Evolutionary conservation across 2,329 filamentous ascomycete species (phyloP).

Genomic region (Aspergillus intermedius): DNA sequence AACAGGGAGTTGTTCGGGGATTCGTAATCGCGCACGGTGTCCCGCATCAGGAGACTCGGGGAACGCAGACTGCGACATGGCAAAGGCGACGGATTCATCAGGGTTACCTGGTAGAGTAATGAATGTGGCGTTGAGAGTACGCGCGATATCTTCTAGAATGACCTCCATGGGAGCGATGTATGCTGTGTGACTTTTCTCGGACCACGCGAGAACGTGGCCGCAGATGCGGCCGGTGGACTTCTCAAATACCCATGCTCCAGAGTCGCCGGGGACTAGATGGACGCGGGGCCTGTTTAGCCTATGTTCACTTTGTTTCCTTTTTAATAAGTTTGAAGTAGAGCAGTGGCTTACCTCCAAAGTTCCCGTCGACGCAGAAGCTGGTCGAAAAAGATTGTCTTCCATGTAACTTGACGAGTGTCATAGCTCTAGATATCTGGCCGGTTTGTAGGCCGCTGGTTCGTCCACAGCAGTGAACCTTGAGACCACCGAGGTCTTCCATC

Average conservation of each 20-base stretch:
- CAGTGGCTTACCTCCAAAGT: slow-evolving; percentile 46
- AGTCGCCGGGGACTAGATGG: slow-evolving; percentile 68
- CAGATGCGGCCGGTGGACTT: slow-evolving; percentile 71
- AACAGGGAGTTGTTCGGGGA: slow-evolving; percentile 22
- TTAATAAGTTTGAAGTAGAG: not conserved
- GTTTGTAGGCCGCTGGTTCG: slow-evolving; percentile 77
- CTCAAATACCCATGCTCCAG: slow-evolving; percentile 87
- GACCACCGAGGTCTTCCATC: slow-evolving; percentile 57
- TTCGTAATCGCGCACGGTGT: slow-evolving; percentile 16
- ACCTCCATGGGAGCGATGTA: slow-evolving; percentile 97
- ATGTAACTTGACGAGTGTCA: slow-evolving; percentile 81
- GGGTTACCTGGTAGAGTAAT: slow-evolving; percentile 61
- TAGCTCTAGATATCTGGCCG: slow-evolving; percentile 68
- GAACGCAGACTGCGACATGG: slow-evolving; percentile 11
- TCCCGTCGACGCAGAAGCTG: slow-evolving; percentile 57
- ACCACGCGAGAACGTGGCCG: slow-evolving; percentile 87
- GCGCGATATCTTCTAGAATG: slow-evolving; percentile 74
- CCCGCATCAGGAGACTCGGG: slow-evolving; percentile 14
- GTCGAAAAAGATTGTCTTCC: slow-evolving; percentile 75
- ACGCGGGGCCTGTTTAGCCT: not conserved
- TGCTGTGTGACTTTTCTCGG: slow-evolving; percentile 68
- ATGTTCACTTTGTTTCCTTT: not conserved
- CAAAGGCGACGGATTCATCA: slow-evolving; percentile 20
- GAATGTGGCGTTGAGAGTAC: slow-evolving; percentile 63
- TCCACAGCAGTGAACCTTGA: slow-evolving; percentile 80